Percentiles rank a stretch among this genome's conserved stretches.
Evolutionary conservation across 768 basidiomycete species (phyloP).

Genomic region (Trametes meyenii): DNA sequence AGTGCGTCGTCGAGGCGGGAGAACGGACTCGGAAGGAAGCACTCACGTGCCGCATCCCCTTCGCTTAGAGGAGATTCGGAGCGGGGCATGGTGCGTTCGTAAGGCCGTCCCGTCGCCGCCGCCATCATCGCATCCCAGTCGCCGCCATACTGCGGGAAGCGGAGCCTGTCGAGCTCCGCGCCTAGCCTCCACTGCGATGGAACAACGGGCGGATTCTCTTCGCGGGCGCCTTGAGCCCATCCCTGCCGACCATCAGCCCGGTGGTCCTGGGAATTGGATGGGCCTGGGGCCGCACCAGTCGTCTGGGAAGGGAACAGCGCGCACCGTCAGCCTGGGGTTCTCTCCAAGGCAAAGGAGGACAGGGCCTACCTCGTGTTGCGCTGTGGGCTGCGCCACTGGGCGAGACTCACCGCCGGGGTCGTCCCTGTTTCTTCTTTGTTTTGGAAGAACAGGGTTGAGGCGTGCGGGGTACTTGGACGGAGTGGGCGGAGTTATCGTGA

Average conservation of each 20-base stretch:
- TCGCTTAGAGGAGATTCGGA: not conserved
- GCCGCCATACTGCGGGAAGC: conserved; percentile 5
- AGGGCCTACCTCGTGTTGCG: conserved; percentile 23
- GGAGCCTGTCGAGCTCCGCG: conserved; percentile 10
- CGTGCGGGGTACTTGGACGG: conserved; percentile 4
- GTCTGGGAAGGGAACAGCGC: not conserved
- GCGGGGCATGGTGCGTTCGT: not conserved
- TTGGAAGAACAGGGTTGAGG: conserved; percentile 21
- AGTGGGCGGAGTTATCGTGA: not conserved
- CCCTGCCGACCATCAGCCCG: not conserved
- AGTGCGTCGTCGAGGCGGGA: not conserved
- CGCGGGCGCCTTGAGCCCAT: not conserved
- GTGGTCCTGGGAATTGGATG: not conserved
- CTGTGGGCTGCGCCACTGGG: conserved; percentile 18
- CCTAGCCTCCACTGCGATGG: conserved; percentile 15
- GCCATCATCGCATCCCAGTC: not conserved
- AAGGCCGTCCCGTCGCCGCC: not conserved
- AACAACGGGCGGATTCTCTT: not conserved
- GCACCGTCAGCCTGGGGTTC: conserved; percentile 7
- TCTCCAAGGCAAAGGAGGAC: conserved; percentile 18
- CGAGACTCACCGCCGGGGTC: conserved; percentile 24
- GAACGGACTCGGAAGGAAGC: not conserved
- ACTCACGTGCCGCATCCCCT: conserved; percentile 12
- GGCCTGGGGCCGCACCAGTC: not conserved
- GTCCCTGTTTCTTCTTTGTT: conserved; percentile 28